phyloP scores from a whole-genome alignment of 2,329 filamentous ascomycete genomes.

The Epichloe aotearoae region DNA sequence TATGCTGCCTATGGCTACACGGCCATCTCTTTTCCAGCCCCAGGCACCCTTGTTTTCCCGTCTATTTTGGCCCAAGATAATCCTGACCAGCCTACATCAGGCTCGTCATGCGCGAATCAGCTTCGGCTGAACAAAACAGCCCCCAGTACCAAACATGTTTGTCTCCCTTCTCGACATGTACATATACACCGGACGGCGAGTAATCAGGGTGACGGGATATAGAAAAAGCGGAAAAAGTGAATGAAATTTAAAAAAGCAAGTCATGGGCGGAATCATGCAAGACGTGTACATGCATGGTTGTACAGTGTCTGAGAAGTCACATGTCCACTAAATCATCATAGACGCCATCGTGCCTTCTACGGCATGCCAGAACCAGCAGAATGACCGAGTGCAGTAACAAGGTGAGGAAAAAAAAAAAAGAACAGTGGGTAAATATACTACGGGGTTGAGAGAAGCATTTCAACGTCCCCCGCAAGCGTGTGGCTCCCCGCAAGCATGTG shows the following conservation, averaged over 20 bases:
- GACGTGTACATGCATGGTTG: neutral
- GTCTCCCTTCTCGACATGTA: neutral
- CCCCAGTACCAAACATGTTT: neutral
- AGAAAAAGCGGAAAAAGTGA: neutral
- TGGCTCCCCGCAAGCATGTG: neutral
- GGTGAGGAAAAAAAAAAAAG: neutral
- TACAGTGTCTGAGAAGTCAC: neutral
- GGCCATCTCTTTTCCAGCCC: neutral
- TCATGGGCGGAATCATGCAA: neutral
- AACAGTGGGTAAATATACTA: neutral
- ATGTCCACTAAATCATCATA: neutral
- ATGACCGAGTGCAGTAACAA: too few species aligned
- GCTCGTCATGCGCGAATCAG: neutral
- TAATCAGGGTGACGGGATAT: neutral
- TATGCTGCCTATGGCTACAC: neutral
- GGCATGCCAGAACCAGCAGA: neutral
- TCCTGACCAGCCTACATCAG: neutral
- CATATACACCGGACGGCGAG: neutral
- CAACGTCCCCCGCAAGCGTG: neutral
- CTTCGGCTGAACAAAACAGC: neutral
- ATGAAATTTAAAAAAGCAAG: neutral
- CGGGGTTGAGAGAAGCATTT: neutral
- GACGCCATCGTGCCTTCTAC: slow-evolving; percentile 1
- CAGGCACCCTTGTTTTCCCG: neutral
- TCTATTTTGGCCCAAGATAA: slow-evolving; percentile 1